phyloP scores from a whole-genome alignment of 2,329 filamentous ascomycete genomes.

The Colletotrichum viniferum region DNA sequence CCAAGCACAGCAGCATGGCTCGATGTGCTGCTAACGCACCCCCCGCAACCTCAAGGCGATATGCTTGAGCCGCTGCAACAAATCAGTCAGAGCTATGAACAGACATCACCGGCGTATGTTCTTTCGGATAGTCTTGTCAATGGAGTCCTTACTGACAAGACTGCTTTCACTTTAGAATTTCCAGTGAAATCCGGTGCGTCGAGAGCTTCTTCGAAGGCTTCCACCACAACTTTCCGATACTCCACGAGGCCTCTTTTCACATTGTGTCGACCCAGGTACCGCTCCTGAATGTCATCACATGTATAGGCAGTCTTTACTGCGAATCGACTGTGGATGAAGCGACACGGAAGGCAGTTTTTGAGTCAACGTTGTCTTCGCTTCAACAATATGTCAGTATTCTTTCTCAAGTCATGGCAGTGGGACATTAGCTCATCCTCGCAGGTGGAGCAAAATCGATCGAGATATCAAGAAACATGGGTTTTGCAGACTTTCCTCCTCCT shows the following conservation, averaged over 20 bases:
- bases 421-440: not conserved
- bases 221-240: not conserved
- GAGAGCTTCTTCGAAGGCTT: conserved; percentile 8
- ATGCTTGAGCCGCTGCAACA: conserved; percentile 1
- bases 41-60: not conserved
- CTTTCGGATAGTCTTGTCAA: not conserved
- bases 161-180: not conserved
- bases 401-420: fast-evolving
- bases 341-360: not conserved
- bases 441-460: conserved; percentile 3
- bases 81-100: not conserved
- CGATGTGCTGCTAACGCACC: not conserved
- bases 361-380: not conserved
- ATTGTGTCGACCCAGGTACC: conserved; percentile 8
- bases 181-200: conserved; percentile 1
- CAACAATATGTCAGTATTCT: not conserved
- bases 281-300: not conserved
- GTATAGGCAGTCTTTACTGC: conserved; percentile 10
- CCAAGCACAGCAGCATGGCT: not conserved
- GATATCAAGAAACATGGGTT: conserved; percentile 10
- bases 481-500: conserved; percentile 3
- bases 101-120: not conserved
- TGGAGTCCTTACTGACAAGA: not conserved
- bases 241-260: conserved; percentile 1
- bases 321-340: not conserved